These are phyloP conservation scores for Kwoniella sp. DNA, from an alignment of 768 basidiomycete species.

Conservation along the genomic window DNA sequence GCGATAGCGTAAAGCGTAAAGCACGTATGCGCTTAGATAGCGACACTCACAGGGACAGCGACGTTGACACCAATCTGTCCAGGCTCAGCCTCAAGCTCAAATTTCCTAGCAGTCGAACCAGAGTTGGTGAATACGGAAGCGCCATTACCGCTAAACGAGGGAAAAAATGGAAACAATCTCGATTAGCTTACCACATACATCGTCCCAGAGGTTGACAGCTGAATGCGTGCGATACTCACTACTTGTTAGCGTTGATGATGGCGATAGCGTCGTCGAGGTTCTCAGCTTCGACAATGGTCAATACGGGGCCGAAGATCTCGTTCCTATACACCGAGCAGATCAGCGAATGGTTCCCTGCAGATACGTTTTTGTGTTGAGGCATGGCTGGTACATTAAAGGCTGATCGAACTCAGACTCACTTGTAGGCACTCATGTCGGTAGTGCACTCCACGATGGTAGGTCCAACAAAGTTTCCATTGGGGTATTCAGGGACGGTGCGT, in stretches of 20 bases:
- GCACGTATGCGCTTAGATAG: too few species aligned
- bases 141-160: conserved; percentile 67
- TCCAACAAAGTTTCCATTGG: conserved; percentile 87
- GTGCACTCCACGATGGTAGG: conserved; percentile 81
- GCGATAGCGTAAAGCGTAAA: too few species aligned
- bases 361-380: too few species aligned
- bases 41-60: conserved; percentile 58
- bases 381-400: too few species aligned
- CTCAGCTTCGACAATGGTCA: conserved; percentile 68
- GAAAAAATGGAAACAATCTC: too few species aligned
- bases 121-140: conserved; percentile 95
- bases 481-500: conserved; percentile 68
- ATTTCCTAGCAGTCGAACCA: conserved; percentile 90
- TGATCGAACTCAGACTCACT: conserved; percentile 63
- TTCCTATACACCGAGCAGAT: conserved; percentile 66
- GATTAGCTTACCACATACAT: too few species aligned
- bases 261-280: conserved; percentile 84
- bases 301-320: conserved; percentile 92
- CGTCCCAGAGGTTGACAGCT: too few species aligned
- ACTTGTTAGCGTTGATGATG: conserved; percentile 82
- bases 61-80: conserved; percentile 92
- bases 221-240: too few species aligned
- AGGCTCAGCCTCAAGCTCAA: conserved; percentile 81
- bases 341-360: too few species aligned
- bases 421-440: conserved; percentile 79